phyloP scores from a whole-genome alignment of 257 asterid genomes.

The Solanum peruvianum region DNA sequence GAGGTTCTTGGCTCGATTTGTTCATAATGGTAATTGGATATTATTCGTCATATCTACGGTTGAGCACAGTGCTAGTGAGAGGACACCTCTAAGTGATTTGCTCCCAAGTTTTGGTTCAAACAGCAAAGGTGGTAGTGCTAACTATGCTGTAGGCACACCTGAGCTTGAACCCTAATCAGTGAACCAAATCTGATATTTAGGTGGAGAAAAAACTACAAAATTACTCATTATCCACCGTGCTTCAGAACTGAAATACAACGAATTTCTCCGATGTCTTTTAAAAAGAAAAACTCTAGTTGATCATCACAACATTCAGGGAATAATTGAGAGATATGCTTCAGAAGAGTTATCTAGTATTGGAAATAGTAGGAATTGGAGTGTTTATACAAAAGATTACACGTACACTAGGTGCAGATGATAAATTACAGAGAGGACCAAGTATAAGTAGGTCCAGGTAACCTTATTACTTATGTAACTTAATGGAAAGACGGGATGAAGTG shows the following conservation, averaged over 20 bases:
- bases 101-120: not conserved
- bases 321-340: not conserved
- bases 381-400: not conserved
- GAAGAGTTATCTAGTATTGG: not conserved
- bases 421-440: not conserved
- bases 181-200: not conserved
- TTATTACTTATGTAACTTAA: not conserved
- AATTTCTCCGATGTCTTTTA: not conserved
- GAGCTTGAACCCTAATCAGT: not conserved
- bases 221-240: not conserved
- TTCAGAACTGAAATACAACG: not conserved
- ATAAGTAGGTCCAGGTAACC: not conserved
- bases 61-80: not conserved
- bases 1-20: not conserved
- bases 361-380: not conserved
- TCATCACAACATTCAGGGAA: not conserved
- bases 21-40: not conserved
- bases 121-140: not conserved
- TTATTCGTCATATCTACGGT: not conserved
- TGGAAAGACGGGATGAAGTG: not conserved
- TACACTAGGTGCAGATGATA: not conserved
- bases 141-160: not conserved
- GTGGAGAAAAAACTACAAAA: not conserved
- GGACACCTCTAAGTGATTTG: not conserved
- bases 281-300: not conserved